Conservation (phyloP, 345 rosid genomes). For the Euphorbia peplus region DNA sequence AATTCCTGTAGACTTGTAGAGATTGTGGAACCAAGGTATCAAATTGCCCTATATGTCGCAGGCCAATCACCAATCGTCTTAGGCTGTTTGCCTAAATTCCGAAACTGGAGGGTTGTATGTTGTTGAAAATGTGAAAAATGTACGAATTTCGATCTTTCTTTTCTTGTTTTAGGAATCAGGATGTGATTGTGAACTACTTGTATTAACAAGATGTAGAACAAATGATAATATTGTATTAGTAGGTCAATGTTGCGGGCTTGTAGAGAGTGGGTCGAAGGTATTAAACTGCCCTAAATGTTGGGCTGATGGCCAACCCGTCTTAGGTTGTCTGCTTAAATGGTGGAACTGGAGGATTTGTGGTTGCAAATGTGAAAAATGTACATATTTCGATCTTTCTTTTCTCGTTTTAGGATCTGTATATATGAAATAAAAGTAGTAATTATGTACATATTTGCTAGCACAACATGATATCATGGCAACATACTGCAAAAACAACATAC, state of each 20-base stretch:
- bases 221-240: background rate
- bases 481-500: too few relatives aligned
- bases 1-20: conserved; percentile 48
- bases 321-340: conserved; percentile 42
- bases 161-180: background rate
- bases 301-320: conserved; percentile 45
- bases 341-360: background rate
- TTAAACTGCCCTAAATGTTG: conserved; percentile 65
- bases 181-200: background rate
- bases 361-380: background rate
- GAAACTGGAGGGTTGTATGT: background rate
- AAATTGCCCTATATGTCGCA: conserved; percentile 64
- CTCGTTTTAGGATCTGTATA: background rate
- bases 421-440: too few relatives aligned
- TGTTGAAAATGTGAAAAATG: background rate
- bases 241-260: conserved; percentile 53
- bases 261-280: conserved; percentile 48
- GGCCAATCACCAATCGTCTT: conserved; percentile 44
- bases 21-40: conserved; percentile 53
- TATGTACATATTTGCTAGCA: too few relatives aligned
- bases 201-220: background rate
- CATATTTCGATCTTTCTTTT: background rate
- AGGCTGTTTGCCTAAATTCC: conserved; percentile 42
- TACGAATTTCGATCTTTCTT: background rate
- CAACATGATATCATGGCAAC: too few relatives aligned